Conservation (phyloP, 768 basidiomycete genomes). For the Boletus barrowsii region DNA sequence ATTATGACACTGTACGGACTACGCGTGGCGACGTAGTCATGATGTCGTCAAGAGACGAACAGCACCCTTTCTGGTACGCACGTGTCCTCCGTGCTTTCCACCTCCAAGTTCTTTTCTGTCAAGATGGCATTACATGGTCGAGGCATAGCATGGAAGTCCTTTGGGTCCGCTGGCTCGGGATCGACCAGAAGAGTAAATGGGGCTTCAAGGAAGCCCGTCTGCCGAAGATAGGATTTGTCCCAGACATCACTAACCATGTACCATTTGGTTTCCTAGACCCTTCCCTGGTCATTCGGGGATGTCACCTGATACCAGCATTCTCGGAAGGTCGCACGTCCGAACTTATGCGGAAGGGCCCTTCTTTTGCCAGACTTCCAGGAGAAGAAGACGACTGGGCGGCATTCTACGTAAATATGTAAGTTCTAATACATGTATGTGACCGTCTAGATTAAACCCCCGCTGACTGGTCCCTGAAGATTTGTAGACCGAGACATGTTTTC, state of each 20-base stretch:
- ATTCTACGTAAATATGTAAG: too few species aligned
- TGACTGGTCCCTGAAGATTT: too few species aligned
- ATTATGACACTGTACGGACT: conserved; percentile 1
- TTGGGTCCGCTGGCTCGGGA: background rate
- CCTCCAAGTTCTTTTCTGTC: background rate
- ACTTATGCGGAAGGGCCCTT: too few species aligned
- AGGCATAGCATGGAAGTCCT: background rate
- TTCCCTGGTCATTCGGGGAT: background rate
- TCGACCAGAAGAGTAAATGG: background rate
- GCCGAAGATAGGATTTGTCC: background rate
- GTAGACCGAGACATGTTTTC: too few species aligned
- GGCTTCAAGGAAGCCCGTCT: background rate
- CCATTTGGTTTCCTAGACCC: conserved; percentile 1
- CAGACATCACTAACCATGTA: background rate
- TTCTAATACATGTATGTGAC: too few species aligned
- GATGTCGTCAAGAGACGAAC: background rate
- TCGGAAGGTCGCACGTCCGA: too few species aligned
- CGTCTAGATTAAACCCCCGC: too few species aligned
- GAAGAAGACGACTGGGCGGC: too few species aligned
- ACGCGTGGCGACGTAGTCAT: conserved; percentile 4
- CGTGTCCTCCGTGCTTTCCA: background rate
- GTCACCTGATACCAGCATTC: background rate
- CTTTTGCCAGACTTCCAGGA: too few species aligned
- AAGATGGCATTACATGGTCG: background rate
- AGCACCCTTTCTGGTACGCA: conserved; percentile 17